Conservation (phyloP, 371 early-diverging fungal species). For the Mortierella sp. region DNA sequence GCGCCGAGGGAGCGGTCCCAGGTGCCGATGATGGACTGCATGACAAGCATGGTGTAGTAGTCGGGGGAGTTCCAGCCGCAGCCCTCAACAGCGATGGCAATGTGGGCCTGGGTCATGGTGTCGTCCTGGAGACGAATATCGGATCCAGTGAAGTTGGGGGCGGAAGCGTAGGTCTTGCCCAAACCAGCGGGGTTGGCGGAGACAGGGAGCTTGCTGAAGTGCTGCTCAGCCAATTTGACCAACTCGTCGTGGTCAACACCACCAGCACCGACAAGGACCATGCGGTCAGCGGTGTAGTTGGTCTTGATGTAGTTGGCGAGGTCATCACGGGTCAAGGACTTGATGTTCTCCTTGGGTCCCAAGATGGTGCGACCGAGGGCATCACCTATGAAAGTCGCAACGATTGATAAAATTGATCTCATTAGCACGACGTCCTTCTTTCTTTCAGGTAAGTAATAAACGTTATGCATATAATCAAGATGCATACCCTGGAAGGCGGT, state of each 20-base stretch:
- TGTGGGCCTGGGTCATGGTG: constrained; percentile 91
- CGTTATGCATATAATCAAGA: neutral
- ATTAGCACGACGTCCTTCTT: neutral
- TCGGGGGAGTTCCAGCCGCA: constrained; percentile 95
- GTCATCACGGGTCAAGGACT: constrained; percentile 86
- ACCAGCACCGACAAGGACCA: constrained; percentile 96
- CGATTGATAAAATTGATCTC: neutral
- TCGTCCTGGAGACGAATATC: constrained; percentile 91
- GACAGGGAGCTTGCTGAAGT: constrained; percentile 86
- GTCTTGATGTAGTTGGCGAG: constrained; percentile 87
- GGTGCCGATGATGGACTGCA: constrained; percentile 95
- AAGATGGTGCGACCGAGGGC: constrained; percentile 95
- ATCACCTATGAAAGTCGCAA: constrained; percentile 58
- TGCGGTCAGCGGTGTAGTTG: constrained; percentile 97
- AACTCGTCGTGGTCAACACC: constrained; percentile 95
- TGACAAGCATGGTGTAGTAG: constrained; percentile 95
- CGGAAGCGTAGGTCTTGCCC: constrained; percentile 65
- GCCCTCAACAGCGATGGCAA: constrained; percentile 97
- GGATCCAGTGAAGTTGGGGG: constrained; percentile 88
- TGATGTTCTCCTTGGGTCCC: constrained; percentile 94
- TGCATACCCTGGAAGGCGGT: constrained; percentile 90
- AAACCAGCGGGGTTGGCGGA: constrained; percentile 60
- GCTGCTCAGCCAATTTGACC: constrained; percentile 90
- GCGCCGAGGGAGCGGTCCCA: constrained; percentile 96
- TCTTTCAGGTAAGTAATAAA: neutral